Evolutionary conservation across 2,329 filamentous ascomycete genomes (phyloP).

Genomic region (Ustulina deusta): DNA sequence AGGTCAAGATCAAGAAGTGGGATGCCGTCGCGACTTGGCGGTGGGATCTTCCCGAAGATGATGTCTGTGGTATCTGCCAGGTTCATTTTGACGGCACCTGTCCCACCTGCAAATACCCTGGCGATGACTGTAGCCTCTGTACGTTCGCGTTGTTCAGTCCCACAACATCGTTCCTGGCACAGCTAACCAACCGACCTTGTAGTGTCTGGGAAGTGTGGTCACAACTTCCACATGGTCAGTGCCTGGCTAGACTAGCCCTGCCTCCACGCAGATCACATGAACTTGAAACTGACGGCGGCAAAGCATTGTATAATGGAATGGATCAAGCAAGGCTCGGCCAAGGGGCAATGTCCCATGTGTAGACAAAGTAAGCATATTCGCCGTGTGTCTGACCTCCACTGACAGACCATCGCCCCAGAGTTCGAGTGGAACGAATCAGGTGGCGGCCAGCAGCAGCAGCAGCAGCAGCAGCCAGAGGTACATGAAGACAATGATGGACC

Average conservation of each 20-base stretch:
- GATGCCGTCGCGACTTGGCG: slow-evolving; percentile 95
- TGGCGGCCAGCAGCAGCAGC: slow-evolving; percentile 40
- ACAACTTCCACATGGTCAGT: slow-evolving; percentile 95
- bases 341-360: slow-evolving; percentile 97
- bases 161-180: background rate
- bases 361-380: slow-evolving; percentile 76
- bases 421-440: slow-evolving; percentile 50
- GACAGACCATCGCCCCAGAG: slow-evolving; percentile 42
- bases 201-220: slow-evolving; percentile 97
- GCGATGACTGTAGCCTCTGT: slow-evolving; percentile 94
- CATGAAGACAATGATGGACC: slow-evolving; percentile 34
- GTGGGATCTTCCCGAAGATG: slow-evolving; percentile 97
- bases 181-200: slow-evolving; percentile 9
- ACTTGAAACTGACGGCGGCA: slow-evolving; percentile 38
- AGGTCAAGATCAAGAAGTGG: slow-evolving; percentile 94
- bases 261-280: background rate
- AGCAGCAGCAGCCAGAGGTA: slow-evolving; percentile 40
- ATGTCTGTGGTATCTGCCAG: slow-evolving; percentile 98
- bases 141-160: slow-evolving; percentile 53
- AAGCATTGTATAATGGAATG: slow-evolving; percentile 96
- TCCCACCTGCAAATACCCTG: slow-evolving; percentile 97
- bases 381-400: slow-evolving; percentile 21
- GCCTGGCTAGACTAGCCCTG: slow-evolving; percentile 65
- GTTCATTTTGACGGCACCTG: slow-evolving; percentile 98
- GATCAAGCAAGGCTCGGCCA: slow-evolving; percentile 94